Conservation (phyloP, 768 basidiomycete genomes). For the Leucocoprinus sp. region DNA sequence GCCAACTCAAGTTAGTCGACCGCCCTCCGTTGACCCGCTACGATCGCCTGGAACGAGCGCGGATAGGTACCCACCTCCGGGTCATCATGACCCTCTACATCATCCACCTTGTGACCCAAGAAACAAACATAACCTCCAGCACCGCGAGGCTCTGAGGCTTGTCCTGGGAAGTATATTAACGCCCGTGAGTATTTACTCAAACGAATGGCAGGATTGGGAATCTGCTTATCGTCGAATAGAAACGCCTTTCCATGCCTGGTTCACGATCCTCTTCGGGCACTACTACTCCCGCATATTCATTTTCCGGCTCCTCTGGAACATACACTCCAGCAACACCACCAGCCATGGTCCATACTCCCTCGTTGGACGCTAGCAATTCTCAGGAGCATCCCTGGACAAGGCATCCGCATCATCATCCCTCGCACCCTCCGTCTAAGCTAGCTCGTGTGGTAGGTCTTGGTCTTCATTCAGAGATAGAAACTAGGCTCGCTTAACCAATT, state of each 20-base stretch:
- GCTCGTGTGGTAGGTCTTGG: slow-evolving; percentile 25
- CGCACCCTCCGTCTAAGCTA: slow-evolving; percentile 28
- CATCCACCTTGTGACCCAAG: slow-evolving; percentile 13
- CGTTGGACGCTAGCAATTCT: slow-evolving; percentile 19
- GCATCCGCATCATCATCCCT: slow-evolving; percentile 18
- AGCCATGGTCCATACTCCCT: slow-evolving; percentile 15
- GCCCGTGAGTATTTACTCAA: slow-evolving; percentile 35
- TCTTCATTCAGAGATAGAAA: slow-evolving; percentile 6
- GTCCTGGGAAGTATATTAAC: slow-evolving; percentile 54
- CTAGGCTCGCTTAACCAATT: background rate
- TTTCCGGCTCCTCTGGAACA: slow-evolving; percentile 22
- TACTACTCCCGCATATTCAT: slow-evolving; percentile 35
- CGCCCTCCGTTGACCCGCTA: slow-evolving; percentile 20
- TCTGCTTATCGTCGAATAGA: slow-evolving; percentile 24
- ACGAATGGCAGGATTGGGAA: slow-evolving; percentile 6
- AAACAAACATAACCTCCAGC: slow-evolving; percentile 22
- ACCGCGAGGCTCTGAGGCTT: slow-evolving; percentile 43
- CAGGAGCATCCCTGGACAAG: slow-evolving; percentile 23
- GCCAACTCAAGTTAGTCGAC: slow-evolving; percentile 27
- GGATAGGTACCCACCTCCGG: slow-evolving; percentile 18
- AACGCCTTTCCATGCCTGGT: slow-evolving; percentile 37
- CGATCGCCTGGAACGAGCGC: slow-evolving; percentile 14
- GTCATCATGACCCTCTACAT: slow-evolving; percentile 21
- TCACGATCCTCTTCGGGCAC: slow-evolving; percentile 45
- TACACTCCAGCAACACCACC: slow-evolving; percentile 24